Percentiles rank a stretch among this genome's conserved stretches.
These are phyloP conservation scores for Zasmidium citrigriseum DNA, from an alignment of 2,329 filamentous ascomycete species.

Conservation along the genomic window DNA sequence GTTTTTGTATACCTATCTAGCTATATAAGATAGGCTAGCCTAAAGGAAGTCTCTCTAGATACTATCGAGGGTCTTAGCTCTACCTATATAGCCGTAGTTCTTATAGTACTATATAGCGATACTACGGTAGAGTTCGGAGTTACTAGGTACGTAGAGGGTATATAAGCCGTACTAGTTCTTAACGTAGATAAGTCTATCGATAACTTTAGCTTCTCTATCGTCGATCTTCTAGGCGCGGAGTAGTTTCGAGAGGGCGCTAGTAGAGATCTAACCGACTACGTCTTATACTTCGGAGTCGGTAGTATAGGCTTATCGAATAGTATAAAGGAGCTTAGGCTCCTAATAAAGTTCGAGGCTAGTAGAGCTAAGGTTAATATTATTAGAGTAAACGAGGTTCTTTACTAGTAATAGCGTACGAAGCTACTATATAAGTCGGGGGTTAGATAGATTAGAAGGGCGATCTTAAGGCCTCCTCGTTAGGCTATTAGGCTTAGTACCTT, in stretches of 20 bases:
- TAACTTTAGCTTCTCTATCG: neutral
- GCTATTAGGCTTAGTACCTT: constrained; percentile 8
- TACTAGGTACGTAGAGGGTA: neutral
- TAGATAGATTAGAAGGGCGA: neutral
- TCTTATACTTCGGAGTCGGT: neutral
- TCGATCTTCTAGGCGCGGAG: no score
- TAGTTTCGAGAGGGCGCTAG: no score
- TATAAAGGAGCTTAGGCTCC: neutral
- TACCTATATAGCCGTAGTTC: neutral
- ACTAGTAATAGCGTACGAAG: neutral
- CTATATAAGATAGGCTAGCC: no score
- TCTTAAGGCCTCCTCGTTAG: neutral
- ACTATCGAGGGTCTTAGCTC: neutral
- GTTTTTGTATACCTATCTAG: no score
- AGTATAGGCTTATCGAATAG: neutral
- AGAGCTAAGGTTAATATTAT: neutral
- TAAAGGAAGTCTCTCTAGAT: neutral
- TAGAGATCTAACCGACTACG: no score
- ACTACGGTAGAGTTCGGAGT: neutral
- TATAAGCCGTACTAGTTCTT: neutral
- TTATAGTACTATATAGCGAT: neutral
- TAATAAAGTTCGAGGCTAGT: neutral
- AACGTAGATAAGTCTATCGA: neutral
- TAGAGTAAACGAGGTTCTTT: neutral
- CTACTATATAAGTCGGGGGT: neutral